Conservation (phyloP, 2,329 filamentous ascomycete species). For the Trichoderma arundinaceum region DNA sequence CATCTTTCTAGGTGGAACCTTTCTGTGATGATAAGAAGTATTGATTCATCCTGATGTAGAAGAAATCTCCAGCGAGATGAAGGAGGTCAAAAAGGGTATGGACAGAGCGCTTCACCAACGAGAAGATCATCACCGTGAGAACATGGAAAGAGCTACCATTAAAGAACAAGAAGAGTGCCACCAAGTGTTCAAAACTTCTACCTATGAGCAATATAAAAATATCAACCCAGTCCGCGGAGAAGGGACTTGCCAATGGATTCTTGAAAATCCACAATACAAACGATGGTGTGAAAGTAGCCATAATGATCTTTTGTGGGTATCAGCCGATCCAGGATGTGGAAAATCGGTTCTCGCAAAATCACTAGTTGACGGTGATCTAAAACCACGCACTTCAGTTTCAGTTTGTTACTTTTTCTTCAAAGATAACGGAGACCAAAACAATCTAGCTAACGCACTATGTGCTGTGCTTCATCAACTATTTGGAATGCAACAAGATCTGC, state of each 20-base stretch:
- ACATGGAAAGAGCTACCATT: too few species aligned
- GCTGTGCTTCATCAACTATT: background rate
- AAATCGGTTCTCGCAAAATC: slow-evolving; percentile 51
- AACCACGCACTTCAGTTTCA: slow-evolving; percentile 32
- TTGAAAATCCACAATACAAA: background rate
- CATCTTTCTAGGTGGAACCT: background rate
- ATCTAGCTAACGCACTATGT: background rate
- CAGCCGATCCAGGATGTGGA: slow-evolving; percentile 52
- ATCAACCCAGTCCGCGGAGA: background rate
- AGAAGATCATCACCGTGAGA: too few species aligned
- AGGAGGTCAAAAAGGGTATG: too few species aligned
- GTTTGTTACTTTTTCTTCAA: slow-evolving; percentile 3
- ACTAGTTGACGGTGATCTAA: slow-evolving; percentile 43
- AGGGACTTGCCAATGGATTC: slow-evolving; percentile 13
- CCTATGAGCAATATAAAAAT: too few species aligned
- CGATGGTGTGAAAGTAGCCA: background rate
- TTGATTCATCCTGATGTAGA: too few species aligned
- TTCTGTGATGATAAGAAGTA: too few species aligned
- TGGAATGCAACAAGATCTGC: background rate
- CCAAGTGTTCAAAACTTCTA: too few species aligned
- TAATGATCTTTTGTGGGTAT: slow-evolving; percentile 37
- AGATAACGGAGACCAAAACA: background rate
- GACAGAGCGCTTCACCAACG: too few species aligned
- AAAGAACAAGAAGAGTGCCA: too few species aligned
- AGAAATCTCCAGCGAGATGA: too few species aligned